Evolutionary conservation across 306 rosid species (phyloP), one percentile per base, ranked within the genome.

Genomic region (Cotoneaster glaucophyllus): DNA sequence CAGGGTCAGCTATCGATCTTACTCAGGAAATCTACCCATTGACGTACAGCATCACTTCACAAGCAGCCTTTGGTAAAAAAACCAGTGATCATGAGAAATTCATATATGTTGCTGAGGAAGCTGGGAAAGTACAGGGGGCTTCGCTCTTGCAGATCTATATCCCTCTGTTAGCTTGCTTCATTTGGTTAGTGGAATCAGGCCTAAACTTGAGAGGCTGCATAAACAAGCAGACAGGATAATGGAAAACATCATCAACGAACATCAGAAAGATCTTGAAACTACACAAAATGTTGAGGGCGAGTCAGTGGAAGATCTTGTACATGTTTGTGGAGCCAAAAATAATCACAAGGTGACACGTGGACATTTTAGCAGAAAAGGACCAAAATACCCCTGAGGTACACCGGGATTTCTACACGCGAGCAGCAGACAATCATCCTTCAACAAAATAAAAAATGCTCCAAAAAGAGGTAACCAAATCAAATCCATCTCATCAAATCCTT

Each of bases 161-260:
- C 89, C 89, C 54, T 78, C 89, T 3, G 10, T 69, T 19, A 58
- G 57, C 10, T 71, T 70, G 41, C 26, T 86, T 17, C 77, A 80
- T 12, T 17, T 58, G 57, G 59, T 84, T 2, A 41, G 64, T 0
- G 81, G 84, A 17, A 21, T 64, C 39, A 70, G 77, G 59, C 45
- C 74, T 31, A 81, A 37, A n/a, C 67, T 86, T 25, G 80, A 81
- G 74, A 78, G 67, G 71, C 17, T 84, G 12, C 61, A 41, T 3
- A 14, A 41, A 26, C 63, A 63, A 73, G 2, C 58, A 3, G 83
- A 78, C 53, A 78, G 69, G 67, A 75, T 83, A 22, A 24, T 82
- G 28, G 83, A 76, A 28, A 69, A 71, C 52, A 80, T 83, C 28
- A 69, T 86, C 53, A 71, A 83, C 57, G 87, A 86, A 25, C 85